Evolutionary conservation across 495 filamentous ascomycete genomes (phyloP), one percentile per base, ranked within the genome.

Genomic region (Podospora anserina): DNA sequence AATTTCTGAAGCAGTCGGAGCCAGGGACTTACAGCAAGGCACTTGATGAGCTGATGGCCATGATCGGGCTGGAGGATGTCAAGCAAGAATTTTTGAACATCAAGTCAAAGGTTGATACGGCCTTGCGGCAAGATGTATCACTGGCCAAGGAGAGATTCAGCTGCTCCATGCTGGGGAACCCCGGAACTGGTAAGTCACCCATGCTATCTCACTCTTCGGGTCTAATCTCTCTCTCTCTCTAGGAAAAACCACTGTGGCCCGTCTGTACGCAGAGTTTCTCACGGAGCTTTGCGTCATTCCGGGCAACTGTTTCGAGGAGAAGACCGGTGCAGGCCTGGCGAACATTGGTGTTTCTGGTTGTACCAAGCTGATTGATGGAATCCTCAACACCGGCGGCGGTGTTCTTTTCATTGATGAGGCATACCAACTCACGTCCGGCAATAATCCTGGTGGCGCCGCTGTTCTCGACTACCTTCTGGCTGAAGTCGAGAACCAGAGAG

Each of bases 221-320:
- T 1, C 44, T 32, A 0, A 60, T 2, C n/a, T 68, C 27, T 64
- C 0, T 20, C 0, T 7, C 30, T 32, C 30, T 32, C 30, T 7
- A 90, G 89, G 89, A 1, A 96, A 94, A 80, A 94, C 92, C 0
- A 94, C 91, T 0, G 88, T 94, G 16, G 91, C 91, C n/a, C 83
- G 90, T 5, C 76, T 91, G 0, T 96, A 94, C 68, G 90, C 88
- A 5, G 84, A 87, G 57, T 89, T 93, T 66, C 75, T 94, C 3
- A 78, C 85, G 0, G 82, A 88, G 0, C 78, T 92, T 0, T 87
- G 87, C 0, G 84, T 86, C 6, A 78, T 92, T 23, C 78, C 86
- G 0, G 83, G 81, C 0, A 63, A 70, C n/a, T 73, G 67, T 16
- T 87, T 94, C 57, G 73, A 86, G 1, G 91, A 94, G 69, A 91